A percentile compares a stretch with the other conserved stretches of the same genome.
Evolutionary conservation across 768 basidiomycete species (phyloP).

Genomic region (Rhodotorula graminis): DNA sequence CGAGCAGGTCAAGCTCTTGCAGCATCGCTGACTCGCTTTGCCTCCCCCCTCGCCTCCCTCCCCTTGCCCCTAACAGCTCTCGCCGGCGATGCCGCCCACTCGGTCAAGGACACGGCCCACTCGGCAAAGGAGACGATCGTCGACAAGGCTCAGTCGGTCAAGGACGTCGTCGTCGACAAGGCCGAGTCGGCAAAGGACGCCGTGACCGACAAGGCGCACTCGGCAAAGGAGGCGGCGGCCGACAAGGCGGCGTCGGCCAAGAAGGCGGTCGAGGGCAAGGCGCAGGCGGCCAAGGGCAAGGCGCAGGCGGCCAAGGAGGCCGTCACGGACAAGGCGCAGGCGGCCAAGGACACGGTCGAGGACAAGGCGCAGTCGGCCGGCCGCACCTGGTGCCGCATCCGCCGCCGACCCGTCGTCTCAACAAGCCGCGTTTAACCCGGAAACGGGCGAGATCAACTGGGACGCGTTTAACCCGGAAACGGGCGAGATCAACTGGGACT

Average conservation of each 20-base stretch:
- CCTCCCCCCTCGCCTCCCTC: too few relatives aligned
- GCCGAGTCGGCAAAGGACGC: too few relatives aligned
- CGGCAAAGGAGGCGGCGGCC: too few relatives aligned
- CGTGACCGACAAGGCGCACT: not conserved
- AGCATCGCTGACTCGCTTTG: not conserved
- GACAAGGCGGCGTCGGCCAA: too few relatives aligned
- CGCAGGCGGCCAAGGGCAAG: too few relatives aligned
- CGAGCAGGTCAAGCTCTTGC: too few relatives aligned
- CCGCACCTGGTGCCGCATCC: not conserved
- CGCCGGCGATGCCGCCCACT: too few relatives aligned
- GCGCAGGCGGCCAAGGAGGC: too few relatives aligned
- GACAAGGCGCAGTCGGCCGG: not conserved
- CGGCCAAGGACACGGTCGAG: not conserved
- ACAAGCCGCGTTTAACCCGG: slow-evolving; percentile 77
- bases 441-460: slow-evolving; percentile 99
- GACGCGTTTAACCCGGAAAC: slow-evolving; percentile 96
- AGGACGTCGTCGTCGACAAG: not conserved
- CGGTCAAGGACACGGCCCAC: too few relatives aligned
- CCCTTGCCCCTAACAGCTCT: too few relatives aligned
- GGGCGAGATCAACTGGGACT: slow-evolving; percentile 99
- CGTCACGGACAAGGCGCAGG: not conserved
- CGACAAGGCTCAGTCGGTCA: not conserved
- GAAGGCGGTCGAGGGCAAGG: too few relatives aligned
- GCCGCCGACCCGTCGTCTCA: slow-evolving; percentile 6
- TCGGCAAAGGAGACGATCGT: not conserved